Conservation (phyloP, 2,329 filamentous ascomycete genomes). For the Remersonia thermophila region DNA sequence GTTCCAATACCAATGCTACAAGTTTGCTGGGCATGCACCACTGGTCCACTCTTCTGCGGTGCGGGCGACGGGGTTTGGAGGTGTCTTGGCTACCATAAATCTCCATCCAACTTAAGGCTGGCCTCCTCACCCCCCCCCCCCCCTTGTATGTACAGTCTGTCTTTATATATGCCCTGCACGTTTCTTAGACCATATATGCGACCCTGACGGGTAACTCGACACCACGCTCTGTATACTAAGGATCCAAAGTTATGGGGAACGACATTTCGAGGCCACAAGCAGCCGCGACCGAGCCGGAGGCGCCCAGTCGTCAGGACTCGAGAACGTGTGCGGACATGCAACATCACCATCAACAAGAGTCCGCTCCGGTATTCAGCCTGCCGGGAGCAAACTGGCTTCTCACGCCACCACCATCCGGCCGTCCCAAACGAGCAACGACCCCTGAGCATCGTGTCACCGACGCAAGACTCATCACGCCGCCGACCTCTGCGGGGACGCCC, state of each 20-base stretch:
- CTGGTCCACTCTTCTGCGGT: background rate
- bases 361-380: background rate
- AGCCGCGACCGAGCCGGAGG: no score
- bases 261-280: no score
- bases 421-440: background rate
- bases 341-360: background rate
- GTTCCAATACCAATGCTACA: conserved; percentile 3
- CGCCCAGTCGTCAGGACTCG: no score
- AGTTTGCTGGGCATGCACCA: background rate
- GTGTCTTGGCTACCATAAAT: no score
- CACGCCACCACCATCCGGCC: background rate
- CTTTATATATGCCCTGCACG: no score
- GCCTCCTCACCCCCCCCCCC: no score
- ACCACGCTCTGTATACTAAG: no score
- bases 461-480: background rate
- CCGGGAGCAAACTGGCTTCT: background rate
- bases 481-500: background rate
- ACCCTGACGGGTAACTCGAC: no score
- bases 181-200: no score
- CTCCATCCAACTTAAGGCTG: no score
- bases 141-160: no score
- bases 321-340: background rate
- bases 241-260: no score
- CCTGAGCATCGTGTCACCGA: background rate
- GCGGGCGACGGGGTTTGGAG: background rate